Conservation (phyloP, 768 basidiomycete species). For the Suillus variegatus region DNA sequence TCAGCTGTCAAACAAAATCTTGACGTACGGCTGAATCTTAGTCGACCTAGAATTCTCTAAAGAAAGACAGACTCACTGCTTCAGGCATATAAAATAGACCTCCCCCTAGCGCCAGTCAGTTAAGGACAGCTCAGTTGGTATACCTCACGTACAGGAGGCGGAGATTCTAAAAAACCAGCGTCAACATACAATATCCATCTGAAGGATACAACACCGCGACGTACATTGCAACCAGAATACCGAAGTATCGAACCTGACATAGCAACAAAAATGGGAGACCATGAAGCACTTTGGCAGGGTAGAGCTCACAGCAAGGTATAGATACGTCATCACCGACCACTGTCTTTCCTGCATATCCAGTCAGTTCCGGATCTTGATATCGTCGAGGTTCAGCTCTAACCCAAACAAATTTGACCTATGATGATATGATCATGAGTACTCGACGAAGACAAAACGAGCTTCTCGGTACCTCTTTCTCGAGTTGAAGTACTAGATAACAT, state of each 20-base stretch:
- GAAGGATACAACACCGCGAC: background rate
- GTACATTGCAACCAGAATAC: background rate
- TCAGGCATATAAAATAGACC: background rate
- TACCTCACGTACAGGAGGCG: background rate
- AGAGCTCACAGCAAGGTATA: background rate
- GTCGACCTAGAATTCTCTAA: background rate
- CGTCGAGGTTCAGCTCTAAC: background rate
- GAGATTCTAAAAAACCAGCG: too few species aligned
- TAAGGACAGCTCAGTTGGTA: background rate
- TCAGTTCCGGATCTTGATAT: background rate
- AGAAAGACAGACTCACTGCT: background rate
- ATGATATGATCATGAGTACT: background rate
- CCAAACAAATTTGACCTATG: slow-evolving; percentile 2
- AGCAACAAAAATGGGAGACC: background rate
- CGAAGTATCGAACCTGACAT: slow-evolving; percentile 4
- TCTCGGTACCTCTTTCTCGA: slow-evolving; percentile 1
- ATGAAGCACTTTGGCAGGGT: background rate
- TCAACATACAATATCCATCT: background rate
- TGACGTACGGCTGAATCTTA: background rate
- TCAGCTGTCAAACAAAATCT: background rate
- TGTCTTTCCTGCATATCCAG: background rate
- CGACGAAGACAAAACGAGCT: background rate
- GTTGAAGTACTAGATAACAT: background rate
- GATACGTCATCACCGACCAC: background rate
- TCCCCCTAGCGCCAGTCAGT: background rate